These are phyloP conservation scores for Boletus barrowsii DNA, from an alignment of 768 basidiomycete genomes.

Conservation along the genomic window DNA sequence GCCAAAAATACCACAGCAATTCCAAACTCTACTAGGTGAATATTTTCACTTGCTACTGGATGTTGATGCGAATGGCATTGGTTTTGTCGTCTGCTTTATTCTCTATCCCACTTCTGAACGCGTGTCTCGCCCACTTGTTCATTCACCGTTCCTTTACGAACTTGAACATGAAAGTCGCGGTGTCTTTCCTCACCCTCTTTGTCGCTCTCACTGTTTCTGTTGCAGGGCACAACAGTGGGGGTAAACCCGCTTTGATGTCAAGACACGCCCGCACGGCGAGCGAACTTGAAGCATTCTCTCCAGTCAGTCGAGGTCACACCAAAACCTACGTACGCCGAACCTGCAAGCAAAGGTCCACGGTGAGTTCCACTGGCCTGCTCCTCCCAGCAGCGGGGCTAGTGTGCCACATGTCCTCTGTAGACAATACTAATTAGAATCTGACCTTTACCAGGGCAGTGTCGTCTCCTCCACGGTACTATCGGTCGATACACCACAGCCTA, in stretches of 20 bases:
- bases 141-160: background rate
- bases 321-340: background rate
- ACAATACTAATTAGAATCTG: background rate
- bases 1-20: background rate
- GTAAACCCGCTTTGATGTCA: constrained; percentile 1
- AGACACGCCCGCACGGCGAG: background rate
- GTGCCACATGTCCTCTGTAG: background rate
- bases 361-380: background rate
- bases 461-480: background rate
- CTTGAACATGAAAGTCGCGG: background rate
- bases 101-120: background rate
- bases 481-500: background rate
- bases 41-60: background rate
- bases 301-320: background rate
- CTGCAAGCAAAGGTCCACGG: background rate
- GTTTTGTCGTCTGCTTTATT: too few species aligned
- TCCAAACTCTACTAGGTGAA: background rate
- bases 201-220: background rate
- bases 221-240: background rate
- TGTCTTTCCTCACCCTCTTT: background rate
- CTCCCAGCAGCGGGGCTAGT: background rate
- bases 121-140: background rate
- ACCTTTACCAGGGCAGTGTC: background rate
- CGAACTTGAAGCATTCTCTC: background rate
- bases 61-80: too few species aligned